These are phyloP conservation scores for Citrullus mucosospermus DNA, from an alignment of 306 rosid species.

Conservation along the genomic window DNA sequence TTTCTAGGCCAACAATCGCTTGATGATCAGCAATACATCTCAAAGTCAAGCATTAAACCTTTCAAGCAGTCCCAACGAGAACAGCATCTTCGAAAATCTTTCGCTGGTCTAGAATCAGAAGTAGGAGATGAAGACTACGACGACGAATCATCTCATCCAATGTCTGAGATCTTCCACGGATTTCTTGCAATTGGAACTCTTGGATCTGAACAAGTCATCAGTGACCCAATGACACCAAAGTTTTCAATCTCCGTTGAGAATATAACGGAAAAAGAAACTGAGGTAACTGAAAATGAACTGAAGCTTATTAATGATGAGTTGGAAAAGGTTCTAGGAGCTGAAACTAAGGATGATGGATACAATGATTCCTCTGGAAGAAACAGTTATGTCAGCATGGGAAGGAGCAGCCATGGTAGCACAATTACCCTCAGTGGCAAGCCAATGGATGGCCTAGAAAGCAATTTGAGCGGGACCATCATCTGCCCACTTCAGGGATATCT, in stretches of 20 bases:
- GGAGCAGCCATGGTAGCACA: conserved; percentile 79
- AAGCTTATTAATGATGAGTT: conserved; percentile 80
- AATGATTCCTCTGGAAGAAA: conserved; percentile 70
- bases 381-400: conserved; percentile 76
- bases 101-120: conserved; percentile 55
- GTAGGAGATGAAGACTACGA: conserved; percentile 45
- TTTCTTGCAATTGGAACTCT: conserved; percentile 91
- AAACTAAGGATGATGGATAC: conserved; percentile 55
- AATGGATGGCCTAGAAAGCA: conserved; percentile 33
- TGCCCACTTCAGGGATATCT: conserved; percentile 85
- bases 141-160: conserved; percentile 33
- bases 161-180: conserved; percentile 80
- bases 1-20: conserved; percentile 61
- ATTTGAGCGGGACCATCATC: conserved; percentile 38
- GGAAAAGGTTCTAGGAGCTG: conserved; percentile 75
- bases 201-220: conserved; percentile 47
- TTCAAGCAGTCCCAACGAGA: conserved; percentile 48
- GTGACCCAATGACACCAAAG: conserved; percentile 65
- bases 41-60: conserved; percentile 35
- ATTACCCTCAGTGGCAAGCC: conserved; percentile 73
- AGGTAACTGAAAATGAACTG: conserved; percentile 72
- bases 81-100: conserved; percentile 49
- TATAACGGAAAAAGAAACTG: conserved; percentile 77
- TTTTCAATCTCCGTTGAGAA: conserved; percentile 61
- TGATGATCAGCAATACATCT: conserved; percentile 66